A percentile compares a stretch with the other conserved stretches of the same genome.
Evolutionary conservation across 768 basidiomycete genomes (phyloP).

Genomic region (Lactarius hatsudake): DNA sequence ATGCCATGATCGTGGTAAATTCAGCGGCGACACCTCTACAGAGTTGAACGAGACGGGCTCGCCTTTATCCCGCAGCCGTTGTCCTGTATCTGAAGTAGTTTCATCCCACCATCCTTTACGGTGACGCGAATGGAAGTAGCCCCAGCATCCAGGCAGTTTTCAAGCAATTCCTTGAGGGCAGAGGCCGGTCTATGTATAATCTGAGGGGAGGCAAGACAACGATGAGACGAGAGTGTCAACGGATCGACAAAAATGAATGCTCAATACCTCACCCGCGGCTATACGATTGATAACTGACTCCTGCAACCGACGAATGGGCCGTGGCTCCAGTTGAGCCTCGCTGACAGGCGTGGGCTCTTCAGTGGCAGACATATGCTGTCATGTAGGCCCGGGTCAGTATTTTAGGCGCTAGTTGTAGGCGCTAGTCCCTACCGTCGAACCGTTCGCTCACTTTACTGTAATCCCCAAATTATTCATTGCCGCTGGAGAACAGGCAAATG

Average conservation of each 20-base stretch:
- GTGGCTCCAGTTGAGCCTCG: constrained; percentile 23
- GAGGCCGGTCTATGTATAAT: constrained; percentile 90
- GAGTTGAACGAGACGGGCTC: constrained; percentile 32
- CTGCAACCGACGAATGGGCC: constrained; percentile 22
- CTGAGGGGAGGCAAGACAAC: constrained; percentile 40
- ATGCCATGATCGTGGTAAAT: background rate
- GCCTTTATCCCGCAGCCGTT: constrained; percentile 95
- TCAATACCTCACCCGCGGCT: constrained; percentile 56
- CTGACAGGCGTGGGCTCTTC: background rate
- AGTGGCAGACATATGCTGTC: background rate
- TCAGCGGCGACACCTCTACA: background rate
- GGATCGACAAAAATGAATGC: constrained; percentile 8
- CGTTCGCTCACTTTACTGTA: too few species aligned
- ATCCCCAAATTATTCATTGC: too few species aligned
- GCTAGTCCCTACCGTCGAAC: too few species aligned
- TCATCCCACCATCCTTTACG: constrained; percentile 94
- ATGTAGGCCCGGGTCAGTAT: background rate
- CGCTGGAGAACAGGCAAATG: too few species aligned
- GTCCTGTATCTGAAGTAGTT: constrained; percentile 92
- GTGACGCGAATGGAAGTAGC: constrained; percentile 82
- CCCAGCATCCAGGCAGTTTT: constrained; percentile 94
- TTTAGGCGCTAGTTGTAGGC: too few species aligned
- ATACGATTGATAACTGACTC: constrained; percentile 29
- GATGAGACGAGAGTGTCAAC: constrained; percentile 32
- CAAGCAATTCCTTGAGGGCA: constrained; percentile 92